Evolutionary conservation across 129 eudicot species (phyloP).

Genomic region (Tagetes erecta): DNA sequence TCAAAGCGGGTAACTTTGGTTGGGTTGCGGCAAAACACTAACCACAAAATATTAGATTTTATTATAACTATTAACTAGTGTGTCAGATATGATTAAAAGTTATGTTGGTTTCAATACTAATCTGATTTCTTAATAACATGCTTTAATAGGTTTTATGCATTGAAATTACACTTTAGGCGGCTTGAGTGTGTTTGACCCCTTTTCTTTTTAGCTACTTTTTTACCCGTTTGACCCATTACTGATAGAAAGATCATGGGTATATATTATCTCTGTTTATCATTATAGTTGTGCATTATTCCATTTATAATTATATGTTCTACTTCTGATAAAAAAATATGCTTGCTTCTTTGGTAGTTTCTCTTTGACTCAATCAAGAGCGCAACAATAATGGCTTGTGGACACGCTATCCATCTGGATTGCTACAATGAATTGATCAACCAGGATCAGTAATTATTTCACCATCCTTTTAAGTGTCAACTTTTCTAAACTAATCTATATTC

Average conservation of each 20-base stretch:
- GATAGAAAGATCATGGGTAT: not conserved
- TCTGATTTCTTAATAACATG: not conserved
- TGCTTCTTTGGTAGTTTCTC: slow-evolving; percentile 59
- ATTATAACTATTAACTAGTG: not conserved
- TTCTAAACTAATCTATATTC: not conserved
- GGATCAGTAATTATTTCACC: slow-evolving; percentile 51
- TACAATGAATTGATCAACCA: slow-evolving; percentile 52
- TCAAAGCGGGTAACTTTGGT: not conserved
- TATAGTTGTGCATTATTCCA: slow-evolving; percentile 2
- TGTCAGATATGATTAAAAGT: not conserved
- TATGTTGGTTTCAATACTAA: not conserved
- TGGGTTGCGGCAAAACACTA: not conserved
- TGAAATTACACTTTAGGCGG: not conserved
- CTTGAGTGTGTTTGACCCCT: not conserved
- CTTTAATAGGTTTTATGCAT: not conserved
- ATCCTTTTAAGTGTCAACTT: not conserved
- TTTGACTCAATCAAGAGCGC: slow-evolving; percentile 75
- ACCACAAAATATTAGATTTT: not conserved
- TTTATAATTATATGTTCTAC: not conserved
- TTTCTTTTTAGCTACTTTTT: not conserved
- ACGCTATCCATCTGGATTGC: slow-evolving; percentile 77
- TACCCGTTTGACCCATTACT: not conserved
- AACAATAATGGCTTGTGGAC: slow-evolving; percentile 76
- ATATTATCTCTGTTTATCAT: not conserved
- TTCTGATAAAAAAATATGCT: slow-evolving; percentile 5